phyloP scores from a whole-genome alignment of 2,329 filamentous ascomycete species.

The Gyromitra esculenta region DNA sequence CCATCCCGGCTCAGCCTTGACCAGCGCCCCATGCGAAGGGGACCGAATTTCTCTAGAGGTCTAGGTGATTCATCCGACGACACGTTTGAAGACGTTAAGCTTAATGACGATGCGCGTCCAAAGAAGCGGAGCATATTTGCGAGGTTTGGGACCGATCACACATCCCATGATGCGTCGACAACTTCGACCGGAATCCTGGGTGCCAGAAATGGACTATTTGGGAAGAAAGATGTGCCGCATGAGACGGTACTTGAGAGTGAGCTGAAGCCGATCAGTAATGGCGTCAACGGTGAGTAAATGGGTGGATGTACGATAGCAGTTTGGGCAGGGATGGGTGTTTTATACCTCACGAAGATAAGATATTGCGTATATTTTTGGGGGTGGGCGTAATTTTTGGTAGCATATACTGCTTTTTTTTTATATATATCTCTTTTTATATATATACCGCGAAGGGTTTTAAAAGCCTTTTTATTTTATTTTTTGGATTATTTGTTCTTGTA shows the following conservation, averaged over 20 bases:
- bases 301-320: background rate
- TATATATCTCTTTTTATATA: conserved; percentile 16
- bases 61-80: conserved; percentile 74
- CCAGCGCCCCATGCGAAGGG: conserved; percentile 67
- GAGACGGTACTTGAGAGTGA: conserved; percentile 53
- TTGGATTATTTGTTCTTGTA: background rate
- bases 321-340: conserved; percentile 9
- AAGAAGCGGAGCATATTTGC: conserved; percentile 85
- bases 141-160: conserved; percentile 69
- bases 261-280: conserved; percentile 47
- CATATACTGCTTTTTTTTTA: conserved; percentile 23
- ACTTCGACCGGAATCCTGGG: conserved; percentile 17
- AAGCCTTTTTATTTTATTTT: background rate
- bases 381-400: conserved; percentile 38
- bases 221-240: conserved; percentile 45
- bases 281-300: conserved; percentile 16
- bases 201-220: conserved; percentile 35
- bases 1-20: conserved; percentile 64
- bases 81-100: conserved; percentile 86
- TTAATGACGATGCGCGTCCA: conserved; percentile 73
- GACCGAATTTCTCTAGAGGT: conserved; percentile 69
- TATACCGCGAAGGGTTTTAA: conserved; percentile 7
- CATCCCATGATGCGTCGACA: conserved; percentile 21
- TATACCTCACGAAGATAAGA: background rate
- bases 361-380: conserved; percentile 13